Base-by-base conservation (phyloP, 306 rosid genomes). In the Luffa acutangula region DNA sequence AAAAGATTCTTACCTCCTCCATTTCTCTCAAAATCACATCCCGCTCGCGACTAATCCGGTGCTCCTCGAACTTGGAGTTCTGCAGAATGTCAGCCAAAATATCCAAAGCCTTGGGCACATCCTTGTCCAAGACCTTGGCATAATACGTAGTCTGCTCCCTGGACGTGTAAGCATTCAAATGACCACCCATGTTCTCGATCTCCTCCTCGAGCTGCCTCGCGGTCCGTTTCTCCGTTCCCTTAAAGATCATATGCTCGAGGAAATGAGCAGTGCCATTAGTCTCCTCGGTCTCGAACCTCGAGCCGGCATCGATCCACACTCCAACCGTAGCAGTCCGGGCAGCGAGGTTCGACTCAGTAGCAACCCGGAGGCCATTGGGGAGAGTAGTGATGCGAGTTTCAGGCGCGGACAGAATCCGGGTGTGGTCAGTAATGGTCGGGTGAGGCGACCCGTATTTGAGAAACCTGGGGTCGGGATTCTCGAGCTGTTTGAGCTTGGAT, bases 101-200 rank as follows among this genome's bases (percentile, higher is more conserved):
- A 42, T 89, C 92, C 21, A 94, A 88, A 0, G 98, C 97, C 63
- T 85, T 82, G 6, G 93, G 90, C 2, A 94, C 97, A 51, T 94
- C 91, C 60, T 78, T 83, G 20, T 85, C 89, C 7, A 85, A 20
- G 20, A 94, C 97, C 84, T 92, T 89, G 1, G 98, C 98, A 34
- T 94, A 94, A 56, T 94, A 94, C 0, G 97, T 92, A 0, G 98
- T 94, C 62, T 92, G 97, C 71, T 94, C 98, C 89, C 97, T 87
- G 5, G 98, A 94, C 1, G 91, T 95, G 84, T 95, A 92, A 0
- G 97, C 98, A 78, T 95, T 95, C 80, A 95, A 80, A 59, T 95
- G 98, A 0, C 98, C 98, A 3, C 98, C 98, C 97, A 92, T 95
- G 82, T 95, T 95, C 92, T 95, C 98, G 53, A 92, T 87, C 87